Conservation (phyloP, 139 green algal genomes). For the Haematococcus lacustris region DNA sequence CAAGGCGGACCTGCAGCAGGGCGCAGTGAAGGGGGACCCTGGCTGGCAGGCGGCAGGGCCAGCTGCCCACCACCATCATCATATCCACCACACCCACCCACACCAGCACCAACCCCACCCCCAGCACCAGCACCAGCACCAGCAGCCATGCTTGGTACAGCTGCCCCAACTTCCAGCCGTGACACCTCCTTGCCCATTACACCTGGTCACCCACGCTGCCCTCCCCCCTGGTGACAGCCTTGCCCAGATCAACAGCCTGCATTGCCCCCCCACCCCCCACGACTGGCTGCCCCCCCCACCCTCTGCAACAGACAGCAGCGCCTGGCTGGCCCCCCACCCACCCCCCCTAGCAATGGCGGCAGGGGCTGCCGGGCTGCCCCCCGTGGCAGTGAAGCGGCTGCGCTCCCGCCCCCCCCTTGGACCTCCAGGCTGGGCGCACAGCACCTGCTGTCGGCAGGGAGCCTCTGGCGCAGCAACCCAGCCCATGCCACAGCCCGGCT, state of each 20-base stretch:
- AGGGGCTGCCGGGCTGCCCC: too few relatives aligned
- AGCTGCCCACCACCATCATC: background rate
- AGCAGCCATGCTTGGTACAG: background rate
- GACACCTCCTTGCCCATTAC: background rate
- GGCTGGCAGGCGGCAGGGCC: too few relatives aligned
- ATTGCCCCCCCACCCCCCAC: background rate
- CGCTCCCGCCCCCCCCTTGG: too few relatives aligned
- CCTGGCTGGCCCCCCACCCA: too few relatives aligned
- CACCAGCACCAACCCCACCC: background rate
- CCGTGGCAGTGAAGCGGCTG: too few relatives aligned
- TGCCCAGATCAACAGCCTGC: background rate
- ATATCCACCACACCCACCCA: background rate
- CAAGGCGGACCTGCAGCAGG: background rate
- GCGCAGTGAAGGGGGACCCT: background rate
- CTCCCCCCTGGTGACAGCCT: background rate
- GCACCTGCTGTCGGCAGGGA: too few relatives aligned
- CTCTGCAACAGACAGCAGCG: background rate
- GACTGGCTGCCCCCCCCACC: background rate
- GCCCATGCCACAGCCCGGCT: too few relatives aligned
- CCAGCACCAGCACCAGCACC: background rate
- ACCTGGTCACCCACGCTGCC: background rate
- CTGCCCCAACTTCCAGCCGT: background rate
- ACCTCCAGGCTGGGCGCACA: too few relatives aligned
- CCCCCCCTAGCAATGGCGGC: too few relatives aligned
- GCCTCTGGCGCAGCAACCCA: too few relatives aligned